Percentiles rank a stretch among this genome's conserved stretches.
Evolutionary conservation across 768 basidiomycete species (phyloP).

Genomic region (Lactifluus rugatus): DNA sequence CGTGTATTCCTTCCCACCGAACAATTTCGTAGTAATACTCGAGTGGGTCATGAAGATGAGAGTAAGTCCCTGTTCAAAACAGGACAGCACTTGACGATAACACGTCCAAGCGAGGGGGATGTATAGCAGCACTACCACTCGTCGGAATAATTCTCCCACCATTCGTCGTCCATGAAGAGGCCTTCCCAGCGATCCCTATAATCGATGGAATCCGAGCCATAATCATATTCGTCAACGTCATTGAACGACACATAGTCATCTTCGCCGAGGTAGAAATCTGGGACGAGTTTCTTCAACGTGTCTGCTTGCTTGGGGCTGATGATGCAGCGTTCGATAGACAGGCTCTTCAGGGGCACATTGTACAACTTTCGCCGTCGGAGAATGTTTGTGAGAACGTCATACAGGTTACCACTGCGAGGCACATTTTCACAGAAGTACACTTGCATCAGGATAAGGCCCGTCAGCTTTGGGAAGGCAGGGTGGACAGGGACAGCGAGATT

Average conservation of each 20-base stretch:
- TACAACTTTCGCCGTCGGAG: not conserved
- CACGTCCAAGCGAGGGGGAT: no score
- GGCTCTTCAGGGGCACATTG: not conserved
- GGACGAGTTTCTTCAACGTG: not conserved
- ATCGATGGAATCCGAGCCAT: not conserved
- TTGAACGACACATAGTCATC: not conserved
- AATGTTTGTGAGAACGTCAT: not conserved
- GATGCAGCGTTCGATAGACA: not conserved
- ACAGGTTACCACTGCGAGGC: not conserved
- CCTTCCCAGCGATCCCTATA: not conserved
- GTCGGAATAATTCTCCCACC: not conserved
- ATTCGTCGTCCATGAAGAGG: not conserved
- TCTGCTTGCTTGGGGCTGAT: not conserved
- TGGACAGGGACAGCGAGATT: no score
- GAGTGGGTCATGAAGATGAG: no score
- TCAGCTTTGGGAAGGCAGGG: conserved; percentile 2
- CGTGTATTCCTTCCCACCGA: no score
- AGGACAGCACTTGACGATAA: no score
- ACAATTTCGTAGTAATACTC: no score
- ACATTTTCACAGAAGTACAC: not conserved
- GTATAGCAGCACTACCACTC: not conserved
- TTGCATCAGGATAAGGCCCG: not conserved
- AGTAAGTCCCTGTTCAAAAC: no score
- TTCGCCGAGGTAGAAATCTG: not conserved
- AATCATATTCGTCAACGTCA: not conserved